phyloP scores from a whole-genome alignment of 805 yeast genomes.

The Wickerhamomyces chaumierensis region DNA sequence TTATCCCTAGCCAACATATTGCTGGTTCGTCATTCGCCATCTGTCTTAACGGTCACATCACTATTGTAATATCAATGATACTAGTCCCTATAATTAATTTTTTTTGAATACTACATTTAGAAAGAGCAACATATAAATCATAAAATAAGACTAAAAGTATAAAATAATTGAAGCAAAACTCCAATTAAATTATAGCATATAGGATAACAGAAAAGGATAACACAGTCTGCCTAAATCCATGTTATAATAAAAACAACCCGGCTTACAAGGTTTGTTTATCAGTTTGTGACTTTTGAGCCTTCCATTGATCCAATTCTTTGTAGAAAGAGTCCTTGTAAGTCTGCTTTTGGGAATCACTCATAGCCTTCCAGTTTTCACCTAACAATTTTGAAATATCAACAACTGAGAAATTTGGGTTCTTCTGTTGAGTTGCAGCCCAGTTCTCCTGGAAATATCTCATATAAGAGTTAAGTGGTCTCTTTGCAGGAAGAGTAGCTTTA shows the following conservation, averaged over 20 bases:
- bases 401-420: constrained; percentile 9
- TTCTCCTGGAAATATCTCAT: constrained; percentile 7
- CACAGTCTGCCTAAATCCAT: not conserved
- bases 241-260: not conserved
- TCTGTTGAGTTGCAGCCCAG: constrained; percentile 5
- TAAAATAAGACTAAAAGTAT: not conserved
- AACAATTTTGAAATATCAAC: constrained; percentile 44
- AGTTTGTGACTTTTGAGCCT: no score
- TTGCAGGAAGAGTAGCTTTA: constrained; percentile 13
- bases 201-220: no score
- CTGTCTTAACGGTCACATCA: not conserved
- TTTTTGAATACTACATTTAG: no score
- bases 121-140: not conserved
- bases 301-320: constrained; percentile 26
- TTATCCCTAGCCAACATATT: not conserved
- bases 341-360: constrained; percentile 61
- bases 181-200: no score
- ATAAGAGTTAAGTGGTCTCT: constrained; percentile 13
- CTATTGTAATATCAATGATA: no score
- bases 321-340: constrained; percentile 18
- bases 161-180: not conserved
- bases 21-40: not conserved
- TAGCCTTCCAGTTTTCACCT: constrained; percentile 86
- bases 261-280: not conserved
- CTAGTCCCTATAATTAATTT: no score